Base-by-base conservation (phyloP, 371 early-diverging fungal genomes). In the Lichtheimia corymbifera region DNA sequence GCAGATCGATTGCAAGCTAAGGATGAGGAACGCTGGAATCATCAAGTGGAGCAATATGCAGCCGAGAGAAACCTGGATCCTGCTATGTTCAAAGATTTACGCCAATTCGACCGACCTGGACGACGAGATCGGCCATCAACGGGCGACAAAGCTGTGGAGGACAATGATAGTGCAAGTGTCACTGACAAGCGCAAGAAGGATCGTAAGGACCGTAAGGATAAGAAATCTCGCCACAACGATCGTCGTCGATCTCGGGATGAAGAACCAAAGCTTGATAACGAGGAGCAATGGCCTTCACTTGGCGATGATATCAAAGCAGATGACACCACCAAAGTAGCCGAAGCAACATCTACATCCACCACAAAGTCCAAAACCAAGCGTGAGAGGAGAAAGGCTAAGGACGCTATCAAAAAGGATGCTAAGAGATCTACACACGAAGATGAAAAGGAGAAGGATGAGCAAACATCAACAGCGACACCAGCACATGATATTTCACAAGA, bases 41-140 rank as follows among this genome's bases (percentile, higher is more conserved):
- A 40, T 5, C 40, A 43, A 9, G 45, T 62, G 18, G 50, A 55
- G 30, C 20, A 49, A 25, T 62, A 55, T 49, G 62, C 62, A n/a
- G 62, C 54, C 25, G 62, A 62, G 45, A 44, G 62, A 7, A 62
- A 62, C 24, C n/a, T 55, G 28, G 62, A 62, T 54, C 62, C 62
- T 18, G 22, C 49, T 17, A 20, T 54, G 2, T 55, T 55, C 20
- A 42, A 55, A 13, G 55, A 55, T 17, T 27, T 62, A 41, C 45
- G 62, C 2, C 50, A 24, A 11, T 18, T 13, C 6, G 57, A 56
- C n/a, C 57, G 57, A 22, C 45, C 17, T 14, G 40, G 41, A 44
- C 57, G 45, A 20, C 57, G 40, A 5, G 42, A 43, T 7, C 54
- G 42, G 9, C 53, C 14, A 17, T 15, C 17, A 30, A 24, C 27